Evolutionary conservation across 352 stramenopile genomes (phyloP).

Genomic region (Aphanomyces astaci): DNA sequence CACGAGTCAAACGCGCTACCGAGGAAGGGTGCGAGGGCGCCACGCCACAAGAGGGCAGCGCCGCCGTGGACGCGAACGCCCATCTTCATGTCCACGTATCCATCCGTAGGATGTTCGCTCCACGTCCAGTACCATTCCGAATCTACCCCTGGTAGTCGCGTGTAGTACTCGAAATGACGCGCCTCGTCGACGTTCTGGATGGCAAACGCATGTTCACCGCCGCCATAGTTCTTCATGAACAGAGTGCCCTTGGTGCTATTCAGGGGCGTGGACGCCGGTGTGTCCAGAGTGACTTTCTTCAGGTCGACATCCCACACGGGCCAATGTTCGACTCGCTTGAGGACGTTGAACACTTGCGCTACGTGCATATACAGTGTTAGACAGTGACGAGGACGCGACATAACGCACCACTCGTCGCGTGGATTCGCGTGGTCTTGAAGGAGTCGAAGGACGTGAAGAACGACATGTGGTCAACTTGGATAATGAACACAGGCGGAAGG

Average conservation of each 20-base stretch:
- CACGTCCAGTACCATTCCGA: constrained; percentile 8
- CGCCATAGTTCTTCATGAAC: constrained; percentile 11
- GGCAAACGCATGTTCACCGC: background rate
- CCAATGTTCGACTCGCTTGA: constrained; percentile 7
- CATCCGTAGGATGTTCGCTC: background rate
- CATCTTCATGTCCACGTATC: constrained; percentile 12
- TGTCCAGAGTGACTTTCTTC: background rate
- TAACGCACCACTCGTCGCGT: background rate
- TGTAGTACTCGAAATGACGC: background rate
- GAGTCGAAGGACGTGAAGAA: constrained; percentile 11
- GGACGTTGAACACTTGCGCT: constrained; percentile 1
- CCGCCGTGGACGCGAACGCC: background rate
- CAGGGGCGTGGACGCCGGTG: background rate
- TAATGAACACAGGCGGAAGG: no score
- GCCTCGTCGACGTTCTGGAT: constrained; percentile 9
- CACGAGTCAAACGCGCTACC: background rate
- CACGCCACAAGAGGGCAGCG: constrained; percentile 1
- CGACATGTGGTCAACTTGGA: background rate
- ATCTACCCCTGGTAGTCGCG: background rate
- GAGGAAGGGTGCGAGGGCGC: background rate
- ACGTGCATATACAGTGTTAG: background rate
- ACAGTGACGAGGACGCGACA: background rate
- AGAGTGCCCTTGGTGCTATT: constrained; percentile 7
- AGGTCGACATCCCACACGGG: constrained; percentile 8
- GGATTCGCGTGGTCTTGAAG: constrained; percentile 5